Evolutionary conservation across 176 grass and related monocot species (phyloP).

Genomic region (Musa troglodytarum): DNA sequence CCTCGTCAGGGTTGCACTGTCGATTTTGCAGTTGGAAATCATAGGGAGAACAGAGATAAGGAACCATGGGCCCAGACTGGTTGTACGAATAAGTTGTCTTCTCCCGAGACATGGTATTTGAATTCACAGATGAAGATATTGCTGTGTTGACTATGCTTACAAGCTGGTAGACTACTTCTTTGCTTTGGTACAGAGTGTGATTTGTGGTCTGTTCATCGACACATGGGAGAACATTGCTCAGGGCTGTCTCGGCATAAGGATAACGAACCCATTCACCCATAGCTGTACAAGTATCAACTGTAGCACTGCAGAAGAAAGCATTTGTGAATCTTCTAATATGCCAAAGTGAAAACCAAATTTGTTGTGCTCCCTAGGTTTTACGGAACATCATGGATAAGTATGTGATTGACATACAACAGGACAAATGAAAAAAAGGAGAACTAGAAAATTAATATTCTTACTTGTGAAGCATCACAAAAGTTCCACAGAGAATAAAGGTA

Average conservation of each 20-base stretch:
- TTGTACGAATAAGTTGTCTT: slow-evolving; percentile 30
- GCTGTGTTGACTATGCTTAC: slow-evolving; percentile 65
- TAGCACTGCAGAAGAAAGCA: slow-evolving; percentile 34
- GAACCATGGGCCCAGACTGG: slow-evolving; percentile 40
- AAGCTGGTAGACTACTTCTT: slow-evolving; percentile 59
- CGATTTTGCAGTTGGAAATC: slow-evolving; percentile 45
- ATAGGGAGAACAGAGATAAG: slow-evolving; percentile 81
- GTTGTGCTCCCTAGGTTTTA: background rate
- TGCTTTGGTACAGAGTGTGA: slow-evolving; percentile 80
- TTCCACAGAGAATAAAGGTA: slow-evolving; percentile 70
- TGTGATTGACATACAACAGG: background rate
- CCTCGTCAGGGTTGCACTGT: slow-evolving; percentile 54
- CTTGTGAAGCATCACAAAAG: slow-evolving; percentile 67
- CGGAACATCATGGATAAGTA: background rate
- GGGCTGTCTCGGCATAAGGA: slow-evolving; percentile 76
- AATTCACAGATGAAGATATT: slow-evolving; percentile 58
- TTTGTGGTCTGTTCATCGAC: slow-evolving; percentile 80
- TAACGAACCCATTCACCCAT: slow-evolving; percentile 86
- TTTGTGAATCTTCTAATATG: slow-evolving; percentile 19
- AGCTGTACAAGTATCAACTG: slow-evolving; percentile 64
- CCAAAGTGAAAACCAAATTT: too few species aligned
- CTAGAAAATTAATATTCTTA: slow-evolving; percentile 19
- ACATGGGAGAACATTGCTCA: slow-evolving; percentile 81
- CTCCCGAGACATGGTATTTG: slow-evolving; percentile 20
- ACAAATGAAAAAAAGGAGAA: background rate